These are phyloP conservation scores for Arabis alpina DNA, from an alignment of 345 rosid genomes.

Conservation along the genomic window DNA sequence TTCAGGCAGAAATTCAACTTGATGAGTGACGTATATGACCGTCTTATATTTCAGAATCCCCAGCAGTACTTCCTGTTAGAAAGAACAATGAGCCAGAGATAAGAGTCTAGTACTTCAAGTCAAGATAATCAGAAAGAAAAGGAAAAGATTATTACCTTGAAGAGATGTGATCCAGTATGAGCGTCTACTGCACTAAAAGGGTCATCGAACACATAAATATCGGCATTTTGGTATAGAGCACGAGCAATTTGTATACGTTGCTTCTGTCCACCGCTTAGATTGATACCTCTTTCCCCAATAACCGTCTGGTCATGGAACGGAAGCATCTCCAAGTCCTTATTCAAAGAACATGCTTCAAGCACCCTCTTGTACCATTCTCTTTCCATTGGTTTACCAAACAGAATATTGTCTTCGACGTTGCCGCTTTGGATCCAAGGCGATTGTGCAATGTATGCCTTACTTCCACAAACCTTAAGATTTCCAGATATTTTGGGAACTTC, in stretches of 20 bases:
- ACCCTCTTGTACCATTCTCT: conserved; percentile 51
- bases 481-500: conserved; percentile 69
- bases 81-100: conserved; percentile 15
- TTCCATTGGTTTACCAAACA: conserved; percentile 62
- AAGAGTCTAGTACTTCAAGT: no score
- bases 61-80: conserved; percentile 59
- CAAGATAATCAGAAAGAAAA: no score
- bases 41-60: conserved; percentile 58
- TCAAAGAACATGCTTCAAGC: conserved; percentile 62
- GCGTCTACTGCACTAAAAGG: conserved; percentile 90
- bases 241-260: conserved; percentile 82
- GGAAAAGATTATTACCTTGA: conserved; percentile 44
- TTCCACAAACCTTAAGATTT: conserved; percentile 56
- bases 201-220: conserved; percentile 77
- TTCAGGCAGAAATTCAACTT: conserved; percentile 60
- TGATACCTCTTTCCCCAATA: conserved; percentile 82
- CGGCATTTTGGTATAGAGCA: conserved; percentile 66
- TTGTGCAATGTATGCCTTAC: conserved; percentile 72
- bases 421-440: conserved; percentile 90
- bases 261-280: conserved; percentile 88
- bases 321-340: conserved; percentile 60
- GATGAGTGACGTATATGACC: conserved; percentile 67
- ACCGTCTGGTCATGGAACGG: conserved; percentile 61
- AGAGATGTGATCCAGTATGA: conserved; percentile 68
- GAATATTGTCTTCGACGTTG: conserved; percentile 60